A percentile compares a stretch with the other conserved stretches of the same genome.
These are phyloP conservation scores for Camellia sinensis DNA, from an alignment of 148 eudicot species.

Conservation along the genomic window DNA sequence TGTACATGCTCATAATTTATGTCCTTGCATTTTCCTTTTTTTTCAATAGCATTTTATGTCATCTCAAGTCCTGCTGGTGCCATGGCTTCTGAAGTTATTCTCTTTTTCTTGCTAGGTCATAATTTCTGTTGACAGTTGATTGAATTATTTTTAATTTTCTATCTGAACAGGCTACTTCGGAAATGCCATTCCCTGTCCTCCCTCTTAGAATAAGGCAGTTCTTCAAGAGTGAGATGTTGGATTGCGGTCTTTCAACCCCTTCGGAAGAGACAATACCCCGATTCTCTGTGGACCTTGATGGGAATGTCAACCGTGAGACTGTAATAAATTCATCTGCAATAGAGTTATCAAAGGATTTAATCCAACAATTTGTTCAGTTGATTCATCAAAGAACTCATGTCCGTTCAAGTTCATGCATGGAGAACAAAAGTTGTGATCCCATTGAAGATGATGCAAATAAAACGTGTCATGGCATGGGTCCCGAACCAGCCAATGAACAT, in stretches of 20 bases:
- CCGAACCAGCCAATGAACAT: constrained; percentile 30
- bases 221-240: constrained; percentile 43
- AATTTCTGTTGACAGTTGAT: constrained; percentile 7
- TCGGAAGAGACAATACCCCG: constrained; percentile 44
- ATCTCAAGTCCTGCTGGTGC: background rate
- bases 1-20: background rate
- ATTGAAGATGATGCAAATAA: constrained; percentile 27
- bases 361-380: constrained; percentile 68
- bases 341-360: constrained; percentile 58
- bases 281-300: constrained; percentile 57
- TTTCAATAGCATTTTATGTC: background rate
- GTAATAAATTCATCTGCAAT: constrained; percentile 51
- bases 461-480: constrained; percentile 18
- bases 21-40: background rate
- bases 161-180: constrained; percentile 77
- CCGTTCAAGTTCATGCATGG: constrained; percentile 20
- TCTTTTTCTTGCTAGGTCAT: background rate
- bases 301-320: constrained; percentile 47
- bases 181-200: constrained; percentile 55
- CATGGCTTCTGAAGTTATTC: constrained; percentile 5
- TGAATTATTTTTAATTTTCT: constrained; percentile 12
- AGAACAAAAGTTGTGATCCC: constrained; percentile 20
- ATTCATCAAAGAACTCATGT: constrained; percentile 49
- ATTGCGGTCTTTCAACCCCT: constrained; percentile 32
- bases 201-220: constrained; percentile 59